These are phyloP conservation scores for Biscogniauxia sp. DNA, from an alignment of 2,329 filamentous ascomycete genomes.

Conservation along the genomic window DNA sequence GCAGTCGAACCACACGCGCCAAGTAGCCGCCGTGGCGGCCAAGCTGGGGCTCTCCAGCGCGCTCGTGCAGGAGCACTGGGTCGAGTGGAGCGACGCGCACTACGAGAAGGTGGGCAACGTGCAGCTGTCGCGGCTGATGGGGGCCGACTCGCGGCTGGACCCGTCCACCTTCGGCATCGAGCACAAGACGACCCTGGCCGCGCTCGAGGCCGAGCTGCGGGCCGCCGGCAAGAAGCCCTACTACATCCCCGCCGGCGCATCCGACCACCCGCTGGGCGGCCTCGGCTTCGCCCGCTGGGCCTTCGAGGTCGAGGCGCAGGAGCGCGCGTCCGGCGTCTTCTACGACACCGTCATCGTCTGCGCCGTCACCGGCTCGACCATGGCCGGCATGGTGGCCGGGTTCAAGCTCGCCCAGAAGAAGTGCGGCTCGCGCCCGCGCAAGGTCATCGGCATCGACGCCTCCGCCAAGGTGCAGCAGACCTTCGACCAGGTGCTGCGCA, in stretches of 20 bases:
- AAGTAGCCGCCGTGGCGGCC: constrained; percentile 62
- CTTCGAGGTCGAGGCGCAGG: constrained; percentile 65
- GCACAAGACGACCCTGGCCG: constrained; percentile 60
- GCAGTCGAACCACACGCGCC: constrained; percentile 69
- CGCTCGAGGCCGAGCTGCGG: constrained; percentile 52
- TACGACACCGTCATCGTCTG: constrained; percentile 69
- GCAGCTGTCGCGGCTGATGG: constrained; percentile 67
- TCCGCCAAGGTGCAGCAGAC: constrained; percentile 61
- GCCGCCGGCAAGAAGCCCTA: constrained; percentile 60
- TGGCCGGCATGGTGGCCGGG: constrained; percentile 70
- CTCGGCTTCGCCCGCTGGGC: constrained; percentile 71
- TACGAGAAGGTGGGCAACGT: constrained; percentile 70
- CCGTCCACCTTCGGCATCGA: constrained; percentile 63
- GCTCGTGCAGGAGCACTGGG: constrained; percentile 68
- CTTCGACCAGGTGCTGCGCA: constrained; percentile 62
- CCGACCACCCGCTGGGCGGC: constrained; percentile 67
- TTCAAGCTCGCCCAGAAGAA: constrained; percentile 62
- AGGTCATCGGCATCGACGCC: constrained; percentile 66
- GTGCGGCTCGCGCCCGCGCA: constrained; percentile 43
- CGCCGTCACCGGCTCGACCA: constrained; percentile 68
- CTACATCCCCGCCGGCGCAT: constrained; percentile 70
- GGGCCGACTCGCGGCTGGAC: constrained; percentile 61
- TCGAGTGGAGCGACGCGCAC: constrained; percentile 56
- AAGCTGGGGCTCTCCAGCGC: constrained; percentile 54
- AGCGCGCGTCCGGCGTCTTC: constrained; percentile 58